phyloP scores from a whole-genome alignment of 306 rosid genomes.

The Medicago lupulina region DNA sequence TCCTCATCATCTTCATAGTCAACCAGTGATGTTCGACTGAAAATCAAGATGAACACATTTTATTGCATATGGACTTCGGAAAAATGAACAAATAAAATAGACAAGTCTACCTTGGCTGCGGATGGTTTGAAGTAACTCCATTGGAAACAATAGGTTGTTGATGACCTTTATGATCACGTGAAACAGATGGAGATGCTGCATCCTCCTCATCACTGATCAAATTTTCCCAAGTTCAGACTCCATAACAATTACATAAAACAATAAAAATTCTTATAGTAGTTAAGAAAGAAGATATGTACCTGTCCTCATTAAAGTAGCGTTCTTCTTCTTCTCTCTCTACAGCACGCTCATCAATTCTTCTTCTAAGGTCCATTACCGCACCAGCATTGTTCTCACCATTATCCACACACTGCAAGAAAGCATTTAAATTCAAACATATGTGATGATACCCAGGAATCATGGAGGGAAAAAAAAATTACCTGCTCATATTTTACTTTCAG shows the following conservation, averaged over 20 bases:
- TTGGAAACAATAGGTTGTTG: slow-evolving; percentile 68
- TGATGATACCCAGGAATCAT: slow-evolving; percentile 8
- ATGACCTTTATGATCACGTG: slow-evolving; percentile 55
- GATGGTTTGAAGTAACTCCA: slow-evolving; percentile 67
- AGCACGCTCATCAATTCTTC: slow-evolving; percentile 84
- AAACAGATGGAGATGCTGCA: slow-evolving; percentile 72
- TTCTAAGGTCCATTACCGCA: slow-evolving; percentile 67
- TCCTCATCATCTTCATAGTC: slow-evolving; percentile 97
- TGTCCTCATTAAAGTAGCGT: slow-evolving; percentile 89
- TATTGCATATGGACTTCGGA: not conserved
- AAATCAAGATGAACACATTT: slow-evolving; percentile 32
- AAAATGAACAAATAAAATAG: slow-evolving; percentile 8
- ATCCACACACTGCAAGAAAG: slow-evolving; percentile 74
- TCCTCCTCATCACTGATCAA: slow-evolving; percentile 90
- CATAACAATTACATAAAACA: slow-evolving; percentile 24
- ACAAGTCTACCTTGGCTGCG: slow-evolving; percentile 61
- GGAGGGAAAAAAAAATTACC: slow-evolving; percentile 50
- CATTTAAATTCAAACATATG: slow-evolving; percentile 36
- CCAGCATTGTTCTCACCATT: slow-evolving; percentile 65
- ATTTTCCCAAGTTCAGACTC: slow-evolving; percentile 31
- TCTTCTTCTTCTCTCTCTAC: slow-evolving; percentile 95
- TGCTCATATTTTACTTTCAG: slow-evolving; percentile 92
- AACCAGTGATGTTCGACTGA: slow-evolving; percentile 78
- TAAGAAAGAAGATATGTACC: slow-evolving; percentile 50
- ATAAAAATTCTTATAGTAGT: not conserved